phyloP scores from a whole-genome alignment of 768 basidiomycete genomes.

The Candolleomyces aberdarensis region DNA sequence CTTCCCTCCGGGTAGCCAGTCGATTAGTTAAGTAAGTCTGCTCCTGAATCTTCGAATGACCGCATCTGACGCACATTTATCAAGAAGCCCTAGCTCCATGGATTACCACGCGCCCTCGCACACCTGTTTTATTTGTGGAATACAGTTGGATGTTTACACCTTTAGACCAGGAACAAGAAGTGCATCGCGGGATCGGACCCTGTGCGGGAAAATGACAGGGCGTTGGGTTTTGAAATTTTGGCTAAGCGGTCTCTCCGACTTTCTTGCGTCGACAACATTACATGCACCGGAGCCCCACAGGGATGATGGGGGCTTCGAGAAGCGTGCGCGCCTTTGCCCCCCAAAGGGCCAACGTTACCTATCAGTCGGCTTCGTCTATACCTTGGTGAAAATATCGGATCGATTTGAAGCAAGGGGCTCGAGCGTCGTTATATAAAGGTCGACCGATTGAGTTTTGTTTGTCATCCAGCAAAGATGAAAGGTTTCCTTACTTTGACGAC shows the following conservation, averaged over 20 bases:
- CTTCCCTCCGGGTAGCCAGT: too few relatives aligned
- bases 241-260: neutral
- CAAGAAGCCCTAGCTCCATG: too few relatives aligned
- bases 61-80: too few relatives aligned
- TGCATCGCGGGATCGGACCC: neutral
- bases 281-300: neutral
- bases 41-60: too few relatives aligned
- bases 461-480: conserved; percentile 20
- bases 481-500: conserved; percentile 18
- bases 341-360: neutral
- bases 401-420: neutral
- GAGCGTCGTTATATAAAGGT: neutral
- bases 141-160: neutral
- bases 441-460: neutral
- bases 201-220: neutral
- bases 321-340: neutral
- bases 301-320: neutral
- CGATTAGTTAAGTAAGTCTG: too few relatives aligned
- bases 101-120: too few relatives aligned
- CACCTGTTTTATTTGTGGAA: too few relatives aligned
- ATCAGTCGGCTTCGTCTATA: neutral
- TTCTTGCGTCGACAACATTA: neutral
- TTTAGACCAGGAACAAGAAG: neutral
- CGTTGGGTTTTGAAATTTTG: neutral
- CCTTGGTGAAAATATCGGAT: conserved; percentile 1